These are phyloP conservation scores for Physcomitrellopsis africana DNA, from an alignment of 225 moss, liverwort and hornwort species.

Conservation along the genomic window DNA sequence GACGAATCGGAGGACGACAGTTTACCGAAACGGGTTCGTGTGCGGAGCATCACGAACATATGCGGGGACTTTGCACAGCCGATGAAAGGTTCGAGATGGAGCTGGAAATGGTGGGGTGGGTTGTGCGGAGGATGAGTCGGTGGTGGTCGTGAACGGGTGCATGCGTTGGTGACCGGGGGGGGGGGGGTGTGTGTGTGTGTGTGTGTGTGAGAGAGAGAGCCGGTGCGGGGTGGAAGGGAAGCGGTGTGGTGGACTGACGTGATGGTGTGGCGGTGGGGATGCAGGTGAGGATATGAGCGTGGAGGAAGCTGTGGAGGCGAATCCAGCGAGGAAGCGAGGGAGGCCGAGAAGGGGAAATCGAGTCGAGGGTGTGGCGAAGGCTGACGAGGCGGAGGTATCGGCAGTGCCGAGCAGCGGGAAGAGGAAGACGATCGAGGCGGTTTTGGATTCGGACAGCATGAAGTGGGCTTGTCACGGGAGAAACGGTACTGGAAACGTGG, in stretches of 20 bases:
- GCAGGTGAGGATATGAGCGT: slow-evolving; percentile 60
- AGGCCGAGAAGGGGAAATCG: slow-evolving; percentile 51
- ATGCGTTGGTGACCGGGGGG: too few relatives aligned
- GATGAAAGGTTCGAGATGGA: slow-evolving; percentile 43
- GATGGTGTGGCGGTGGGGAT: slow-evolving; percentile 30
- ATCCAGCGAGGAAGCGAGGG: slow-evolving; percentile 53
- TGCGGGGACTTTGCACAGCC: slow-evolving; percentile 47
- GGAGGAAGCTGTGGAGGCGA: slow-evolving; percentile 49
- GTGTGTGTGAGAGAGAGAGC: too few relatives aligned
- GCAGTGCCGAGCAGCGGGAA: slow-evolving; percentile 37
- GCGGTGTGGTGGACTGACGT: slow-evolving; percentile 5
- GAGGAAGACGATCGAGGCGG: slow-evolving; percentile 63
- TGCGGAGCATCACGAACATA: slow-evolving; percentile 62
- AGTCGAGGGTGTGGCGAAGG: slow-evolving; percentile 24
- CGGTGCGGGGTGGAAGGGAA: not conserved
- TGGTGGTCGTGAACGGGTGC: too few relatives aligned
- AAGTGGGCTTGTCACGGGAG: slow-evolving; percentile 52
- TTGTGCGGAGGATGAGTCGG: too few relatives aligned
- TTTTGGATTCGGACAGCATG: slow-evolving; percentile 47
- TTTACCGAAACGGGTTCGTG: slow-evolving; percentile 61
- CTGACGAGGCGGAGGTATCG: slow-evolving; percentile 41
- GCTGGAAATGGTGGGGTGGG: too few relatives aligned
- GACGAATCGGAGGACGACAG: slow-evolving; percentile 65
- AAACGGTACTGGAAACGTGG: slow-evolving; percentile 32
- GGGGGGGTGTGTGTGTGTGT: too few relatives aligned